Evolutionary conservation across 2,329 filamentous ascomycete species (phyloP).

Genomic region (Fusarium circinatum): DNA sequence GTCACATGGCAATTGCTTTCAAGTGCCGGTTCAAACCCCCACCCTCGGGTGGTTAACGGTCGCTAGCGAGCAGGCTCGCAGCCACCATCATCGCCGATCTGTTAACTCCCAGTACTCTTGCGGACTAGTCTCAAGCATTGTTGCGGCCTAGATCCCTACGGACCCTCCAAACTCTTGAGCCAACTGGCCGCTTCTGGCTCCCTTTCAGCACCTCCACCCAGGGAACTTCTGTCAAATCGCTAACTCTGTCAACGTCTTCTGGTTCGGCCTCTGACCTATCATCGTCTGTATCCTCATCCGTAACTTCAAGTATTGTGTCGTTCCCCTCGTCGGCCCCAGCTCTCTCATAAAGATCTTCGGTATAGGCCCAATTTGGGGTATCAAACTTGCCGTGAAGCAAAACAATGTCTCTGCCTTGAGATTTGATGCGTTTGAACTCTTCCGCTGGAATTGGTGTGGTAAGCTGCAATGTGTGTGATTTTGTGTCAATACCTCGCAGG

Average conservation of each 20-base stretch:
- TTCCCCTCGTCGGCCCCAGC: conserved; percentile 46
- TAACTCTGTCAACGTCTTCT: conserved; percentile 34
- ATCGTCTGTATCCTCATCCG: conserved; percentile 50
- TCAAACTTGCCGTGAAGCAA: conserved; percentile 77
- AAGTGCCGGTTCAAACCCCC: conserved; percentile 16
- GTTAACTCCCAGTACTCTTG: neutral
- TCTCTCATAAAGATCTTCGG: conserved; percentile 66
- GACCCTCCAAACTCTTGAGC: conserved; percentile 71
- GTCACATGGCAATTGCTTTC: conserved; percentile 20
- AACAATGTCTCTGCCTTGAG: conserved; percentile 62
- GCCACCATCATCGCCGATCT: conserved; percentile 14
- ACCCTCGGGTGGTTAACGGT: conserved; percentile 17
- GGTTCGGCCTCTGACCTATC: conserved; percentile 47
- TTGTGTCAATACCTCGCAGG: conserved; percentile 73
- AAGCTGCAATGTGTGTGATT: conserved; percentile 66
- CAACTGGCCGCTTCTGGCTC: conserved; percentile 65
- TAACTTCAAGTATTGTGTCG: conserved; percentile 45
- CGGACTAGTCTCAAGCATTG: conserved; percentile 41
- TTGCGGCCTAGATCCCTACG: conserved; percentile 67
- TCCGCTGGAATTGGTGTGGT: conserved; percentile 66
- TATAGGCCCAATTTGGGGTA: conserved; percentile 75
- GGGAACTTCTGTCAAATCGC: conserved; percentile 53
- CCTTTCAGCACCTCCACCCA: conserved; percentile 70
- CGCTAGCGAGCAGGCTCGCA: neutral
- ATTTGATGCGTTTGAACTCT: conserved; percentile 53